phyloP scores from a whole-genome alignment of 352 stramenopile genomes.

The Phytophthora brassicae region DNA sequence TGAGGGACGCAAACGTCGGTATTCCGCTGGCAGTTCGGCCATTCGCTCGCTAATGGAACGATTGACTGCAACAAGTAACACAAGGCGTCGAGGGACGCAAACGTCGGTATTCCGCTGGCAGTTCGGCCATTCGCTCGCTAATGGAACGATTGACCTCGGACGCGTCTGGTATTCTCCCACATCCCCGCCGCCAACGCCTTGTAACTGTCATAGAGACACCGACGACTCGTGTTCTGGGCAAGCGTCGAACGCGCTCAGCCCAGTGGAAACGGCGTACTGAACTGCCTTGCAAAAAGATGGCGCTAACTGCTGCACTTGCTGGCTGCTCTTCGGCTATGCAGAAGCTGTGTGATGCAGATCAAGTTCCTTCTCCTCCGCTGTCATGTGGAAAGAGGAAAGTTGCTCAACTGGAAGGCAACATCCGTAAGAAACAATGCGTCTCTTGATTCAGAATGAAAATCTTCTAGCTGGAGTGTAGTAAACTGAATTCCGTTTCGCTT shows the following conservation, averaged over 20 bases:
- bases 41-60: conserved; percentile 21
- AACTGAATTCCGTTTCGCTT: too few species aligned
- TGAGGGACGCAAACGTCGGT: conserved; percentile 35
- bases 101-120: conserved; percentile 40
- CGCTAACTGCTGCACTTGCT: conserved; percentile 2
- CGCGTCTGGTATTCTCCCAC: background rate
- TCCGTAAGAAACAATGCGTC: conserved; percentile 38
- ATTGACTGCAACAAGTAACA: conserved; percentile 50
- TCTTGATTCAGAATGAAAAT: conserved; percentile 12
- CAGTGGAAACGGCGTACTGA: conserved; percentile 10
- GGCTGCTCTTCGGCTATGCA: too few species aligned
- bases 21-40: conserved; percentile 35
- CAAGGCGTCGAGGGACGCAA: conserved; percentile 28
- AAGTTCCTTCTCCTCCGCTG: conserved; percentile 10
- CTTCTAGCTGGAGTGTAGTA: too few species aligned
- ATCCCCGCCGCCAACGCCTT: conserved; percentile 19
- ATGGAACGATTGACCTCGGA: conserved; percentile 25
- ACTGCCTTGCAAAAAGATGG: conserved; percentile 22
- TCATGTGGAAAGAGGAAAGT: conserved; percentile 24
- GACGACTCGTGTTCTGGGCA: conserved; percentile 19
- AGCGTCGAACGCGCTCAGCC: conserved; percentile 16
- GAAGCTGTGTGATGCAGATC: conserved; percentile 19
- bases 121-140: conserved; percentile 20
- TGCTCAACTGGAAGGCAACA: conserved; percentile 57
- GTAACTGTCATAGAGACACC: conserved; percentile 9